Base-by-base conservation (phyloP, 345 rosid species). In the Carallia brachiata region DNA sequence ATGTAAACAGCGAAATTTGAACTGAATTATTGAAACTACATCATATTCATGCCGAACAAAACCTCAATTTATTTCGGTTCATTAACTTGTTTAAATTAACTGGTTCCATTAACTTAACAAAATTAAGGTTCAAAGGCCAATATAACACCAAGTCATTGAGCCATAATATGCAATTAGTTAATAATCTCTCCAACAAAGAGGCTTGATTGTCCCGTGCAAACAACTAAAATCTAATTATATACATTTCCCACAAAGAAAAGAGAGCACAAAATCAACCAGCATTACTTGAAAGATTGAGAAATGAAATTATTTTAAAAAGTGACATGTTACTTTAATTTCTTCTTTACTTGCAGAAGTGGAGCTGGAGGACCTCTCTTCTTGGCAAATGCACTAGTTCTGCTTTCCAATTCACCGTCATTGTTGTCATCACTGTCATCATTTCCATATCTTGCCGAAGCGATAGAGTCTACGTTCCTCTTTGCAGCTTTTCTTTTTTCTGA, bases 401-500 rank as follows among this genome's bases (percentile, higher is more conserved):
- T 85, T 37, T 79, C 84, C 31, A 31, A 16, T 52, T 80, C 81
- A 10, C 70, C 86, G 18, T 73, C 77, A 7, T 83, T 86, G 37
- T 85, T 83, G 40, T 82, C 77, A 7, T 85, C 78, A 37, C 72
- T 67, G 31, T 55, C 74, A 0, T 57, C 12, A 6, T 68, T 17
- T 28, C 44, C 73, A 13, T 78, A 75, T 30, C 56, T 48, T 65
- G 67, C 73, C 36, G 62, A 37, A 16, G 60, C 71, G 13, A 52
- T 52, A 6, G 75, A 61, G 60, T 75, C 78, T 1, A n/a, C n/a
- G n/a, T 34, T 23, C 4, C 4, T 58, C 75, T 83, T 79, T 12
- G n/a, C 83, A 37, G 79, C 56, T 65, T 82, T 85, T 78, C 87
- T 80, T 81, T 77, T 85, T n/a, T 79, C 85, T 44, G 83, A 83